Evolutionary conservation across 495 filamentous ascomycete genomes (phyloP).

Genomic region (Aspergillus leporis): DNA sequence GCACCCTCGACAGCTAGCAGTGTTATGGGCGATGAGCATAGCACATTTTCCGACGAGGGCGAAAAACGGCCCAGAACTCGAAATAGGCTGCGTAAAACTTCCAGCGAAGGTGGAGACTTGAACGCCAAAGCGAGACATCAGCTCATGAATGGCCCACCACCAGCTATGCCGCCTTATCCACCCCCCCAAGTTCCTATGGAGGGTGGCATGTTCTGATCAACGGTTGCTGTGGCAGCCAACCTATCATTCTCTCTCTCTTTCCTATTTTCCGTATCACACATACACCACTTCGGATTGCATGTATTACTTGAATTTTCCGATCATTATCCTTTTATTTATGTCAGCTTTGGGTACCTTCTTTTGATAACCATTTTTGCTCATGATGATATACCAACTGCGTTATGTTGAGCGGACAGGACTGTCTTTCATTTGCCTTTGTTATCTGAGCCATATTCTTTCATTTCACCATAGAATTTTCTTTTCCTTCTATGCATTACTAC

Average conservation of each 20-base stretch:
- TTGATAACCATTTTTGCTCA: constrained; percentile 25
- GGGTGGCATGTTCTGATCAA: constrained; percentile 47
- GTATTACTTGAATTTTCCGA: constrained; percentile 15
- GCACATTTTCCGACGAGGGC: constrained; percentile 49
- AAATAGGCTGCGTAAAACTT: constrained; percentile 55
- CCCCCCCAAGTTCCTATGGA: constrained; percentile 41
- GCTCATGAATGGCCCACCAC: constrained; percentile 31
- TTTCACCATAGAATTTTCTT: constrained; percentile 21
- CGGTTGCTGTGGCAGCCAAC: constrained; percentile 6
- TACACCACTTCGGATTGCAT: constrained; percentile 20
- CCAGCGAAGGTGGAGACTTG: constrained; percentile 47
- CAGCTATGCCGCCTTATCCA: constrained; percentile 38
- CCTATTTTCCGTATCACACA: neutral
- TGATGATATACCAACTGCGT: constrained; percentile 30
- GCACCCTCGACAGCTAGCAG: constrained; percentile 25
- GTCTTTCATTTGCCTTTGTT: constrained; percentile 12
- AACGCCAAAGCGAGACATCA: constrained; percentile 45
- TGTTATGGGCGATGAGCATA: constrained; percentile 42
- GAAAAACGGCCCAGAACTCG: constrained; percentile 49
- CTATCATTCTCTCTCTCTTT: constrained; percentile 1
- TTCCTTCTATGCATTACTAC: constrained; percentile 6
- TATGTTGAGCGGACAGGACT: constrained; percentile 23
- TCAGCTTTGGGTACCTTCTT: constrained; percentile 31
- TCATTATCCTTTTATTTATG: constrained; percentile 7
- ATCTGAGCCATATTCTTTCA: constrained; percentile 15